Base-by-base conservation (phyloP, 805 yeast genomes). In the Saccharomycopsis vini region DNA sequence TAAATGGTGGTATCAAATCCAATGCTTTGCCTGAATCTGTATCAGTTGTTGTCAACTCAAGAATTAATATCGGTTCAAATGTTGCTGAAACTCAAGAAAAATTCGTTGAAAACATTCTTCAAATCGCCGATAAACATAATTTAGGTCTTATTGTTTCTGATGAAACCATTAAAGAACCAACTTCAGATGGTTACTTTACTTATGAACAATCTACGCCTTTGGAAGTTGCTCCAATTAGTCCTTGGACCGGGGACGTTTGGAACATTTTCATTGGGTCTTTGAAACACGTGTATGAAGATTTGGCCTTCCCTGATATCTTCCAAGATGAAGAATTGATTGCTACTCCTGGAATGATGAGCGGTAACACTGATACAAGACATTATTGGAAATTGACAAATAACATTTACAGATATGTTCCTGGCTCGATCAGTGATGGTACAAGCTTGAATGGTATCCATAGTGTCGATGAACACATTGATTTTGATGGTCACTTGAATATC, bases 1-100 rank as follows among this genome's bases (percentile, higher is more conserved):
- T 85, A 46, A 54, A 62, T 13, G 92, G 92, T 24, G 95, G 94
- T 36, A 72, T 77, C 44, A 84, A 84, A 61, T 69, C 79, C 21
- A 84, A 85, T 55, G 87, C 92, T 1, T 63, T 84, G 39, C 94
- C 95, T 2, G 90, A 83, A 56, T 60, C 66, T 16, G 74, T 74
- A 2, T 59, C 62, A 26, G 65, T 77, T 36, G 56, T 69, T 29
- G 66, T 80, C 37, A 82, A 85, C 59, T 81, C 81, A 54, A 68
- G 94, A 56, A 67, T 83, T 44, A 71, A 75, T 15, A 62, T 77
- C 35, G 86, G 77, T 48, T 69, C 79, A 13, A 62, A 69, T 22
- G 66, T 72, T 2, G 60, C 63, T 3, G 69, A 64, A 20, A 71
- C 70, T 2, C 51, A 63, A 16, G 64, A 66, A 20, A 64, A 63